Percentiles rank a stretch among this genome's conserved stretches.
Evolutionary conservation across 345 rosid genomes (phyloP).

Genomic region (Lagerstroemia speciosa): DNA sequence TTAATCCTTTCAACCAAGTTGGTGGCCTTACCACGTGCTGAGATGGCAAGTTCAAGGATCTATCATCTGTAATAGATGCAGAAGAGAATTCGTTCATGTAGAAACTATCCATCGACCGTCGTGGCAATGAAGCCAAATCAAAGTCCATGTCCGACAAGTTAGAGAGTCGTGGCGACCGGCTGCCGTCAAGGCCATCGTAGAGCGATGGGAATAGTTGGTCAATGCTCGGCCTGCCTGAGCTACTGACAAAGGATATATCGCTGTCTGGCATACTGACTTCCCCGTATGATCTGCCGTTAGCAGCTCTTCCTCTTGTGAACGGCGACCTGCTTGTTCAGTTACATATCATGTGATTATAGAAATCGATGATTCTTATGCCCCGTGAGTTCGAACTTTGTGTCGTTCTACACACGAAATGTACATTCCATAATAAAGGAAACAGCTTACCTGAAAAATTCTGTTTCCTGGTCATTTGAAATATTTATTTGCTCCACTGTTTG

Average conservation of each 20-base stretch:
- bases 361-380: too few relatives aligned
- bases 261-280: slow-evolving; percentile 51
- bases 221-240: slow-evolving; percentile 79
- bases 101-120: slow-evolving; percentile 42
- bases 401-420: too few relatives aligned
- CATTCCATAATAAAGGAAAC: too few relatives aligned
- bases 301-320: slow-evolving; percentile 23
- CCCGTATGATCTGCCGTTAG: slow-evolving; percentile 22
- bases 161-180: slow-evolving; percentile 38
- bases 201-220: slow-evolving; percentile 30
- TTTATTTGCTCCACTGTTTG: neutral
- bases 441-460: neutral
- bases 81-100: slow-evolving; percentile 4
- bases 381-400: too few relatives aligned
- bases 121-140: slow-evolving; percentile 37
- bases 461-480: neutral
- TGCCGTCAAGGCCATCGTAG: slow-evolving; percentile 42
- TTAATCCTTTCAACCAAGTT: too few relatives aligned
- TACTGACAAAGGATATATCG: slow-evolving; percentile 64
- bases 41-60: slow-evolving; percentile 40
- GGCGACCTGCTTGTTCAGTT: slow-evolving; percentile 52
- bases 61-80: slow-evolving; percentile 31
- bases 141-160: slow-evolving; percentile 47
- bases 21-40: slow-evolving; percentile 39
- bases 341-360: slow-evolving; percentile 8